A percentile compares a stretch with the other conserved stretches of the same genome.
These are phyloP conservation scores for Curvularia spicifera DNA, from an alignment of 2,329 filamentous ascomycete species.

Conservation along the genomic window DNA sequence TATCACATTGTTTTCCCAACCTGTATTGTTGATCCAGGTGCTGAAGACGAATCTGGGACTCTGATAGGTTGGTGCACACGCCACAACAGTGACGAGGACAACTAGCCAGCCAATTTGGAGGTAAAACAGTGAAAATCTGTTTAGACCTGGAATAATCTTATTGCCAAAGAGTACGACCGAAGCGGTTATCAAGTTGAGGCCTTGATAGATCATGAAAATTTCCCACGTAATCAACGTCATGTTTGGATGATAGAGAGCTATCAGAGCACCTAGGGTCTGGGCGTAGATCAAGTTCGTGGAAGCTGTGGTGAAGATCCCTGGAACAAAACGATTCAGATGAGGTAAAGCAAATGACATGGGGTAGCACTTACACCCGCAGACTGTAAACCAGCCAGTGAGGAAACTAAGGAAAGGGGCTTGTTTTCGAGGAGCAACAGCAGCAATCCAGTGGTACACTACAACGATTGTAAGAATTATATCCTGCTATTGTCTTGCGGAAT, in stretches of 20 bases:
- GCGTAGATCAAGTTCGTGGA: constrained; percentile 20
- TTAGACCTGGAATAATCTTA: constrained; percentile 16
- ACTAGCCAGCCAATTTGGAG: constrained; percentile 20
- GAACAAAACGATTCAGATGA: not conserved
- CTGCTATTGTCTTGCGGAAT: too few relatives aligned
- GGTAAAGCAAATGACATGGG: not conserved
- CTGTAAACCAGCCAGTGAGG: constrained; percentile 20
- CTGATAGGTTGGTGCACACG: constrained; percentile 16
- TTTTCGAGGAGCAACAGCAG: constrained; percentile 15
- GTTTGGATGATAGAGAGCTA: constrained; percentile 14
- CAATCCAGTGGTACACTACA: constrained; percentile 19
- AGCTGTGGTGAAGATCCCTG: constrained; percentile 21
- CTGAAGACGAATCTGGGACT: constrained; percentile 18
- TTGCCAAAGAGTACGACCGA: constrained; percentile 18
- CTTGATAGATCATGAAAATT: constrained; percentile 18
- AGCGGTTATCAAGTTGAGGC: constrained; percentile 14
- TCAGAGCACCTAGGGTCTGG: constrained; percentile 15
- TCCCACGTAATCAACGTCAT: constrained; percentile 17
- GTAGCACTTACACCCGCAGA: constrained; percentile 13
- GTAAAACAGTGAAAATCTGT: constrained; percentile 20
- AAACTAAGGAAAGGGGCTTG: constrained; percentile 17
- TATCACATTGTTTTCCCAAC: constrained; percentile 18
- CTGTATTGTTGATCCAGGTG: constrained; percentile 23
- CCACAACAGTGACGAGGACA: constrained; percentile 16
- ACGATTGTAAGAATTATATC: not conserved